Evolutionary conservation across 495 filamentous ascomycete genomes (phyloP), one percentile per base, ranked within the genome.

Genomic region (Podospora conica): DNA sequence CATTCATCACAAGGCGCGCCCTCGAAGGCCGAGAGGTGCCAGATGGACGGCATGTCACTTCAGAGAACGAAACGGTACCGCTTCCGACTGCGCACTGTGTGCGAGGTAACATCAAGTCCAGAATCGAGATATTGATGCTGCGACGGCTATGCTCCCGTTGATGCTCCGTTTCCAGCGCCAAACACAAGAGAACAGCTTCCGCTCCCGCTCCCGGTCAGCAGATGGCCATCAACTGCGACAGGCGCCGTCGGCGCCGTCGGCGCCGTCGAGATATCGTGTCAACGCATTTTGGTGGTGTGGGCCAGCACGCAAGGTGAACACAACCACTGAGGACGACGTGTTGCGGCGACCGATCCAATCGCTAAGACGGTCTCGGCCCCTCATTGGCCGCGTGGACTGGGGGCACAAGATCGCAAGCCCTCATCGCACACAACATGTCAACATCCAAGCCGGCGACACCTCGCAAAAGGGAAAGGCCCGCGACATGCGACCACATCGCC

Each of bases 401-500:
- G 40, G 40, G 15, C 40, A 48, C 40, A 48, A 48, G 40, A 48
- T 48, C 40, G 40, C 40, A 48, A 48, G 40, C 40, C 40, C 40
- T 48, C 15, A n/a, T 48, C 40, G 40, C 40, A 48, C 40, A 48
- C 40, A 48, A 48, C 40, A 48, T 48, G 40, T 48, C 40, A 48
- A 48, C 40, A 48, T 48, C 40, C 40, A 48, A 48, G 18, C 40
- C 40, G 40, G 40, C 40, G 40, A 48, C 18, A 28, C 11, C 12
- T 64, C 61, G 23, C 53, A 68, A 68, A 60, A 61, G 60, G 65
- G 55, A 58, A 67, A 58, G 55, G 53, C 48, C 21, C 40, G 40
- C 40, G 55, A 31, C 15, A 63, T 68, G 66, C 66, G 65, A 60
- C 56, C 60, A 64, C 66, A 57, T 60, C 61, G 57, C 48, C 55